Evolutionary conservation across 2,329 filamentous ascomycete genomes (phyloP).

Genomic region (Ophiocordyceps australis): DNA sequence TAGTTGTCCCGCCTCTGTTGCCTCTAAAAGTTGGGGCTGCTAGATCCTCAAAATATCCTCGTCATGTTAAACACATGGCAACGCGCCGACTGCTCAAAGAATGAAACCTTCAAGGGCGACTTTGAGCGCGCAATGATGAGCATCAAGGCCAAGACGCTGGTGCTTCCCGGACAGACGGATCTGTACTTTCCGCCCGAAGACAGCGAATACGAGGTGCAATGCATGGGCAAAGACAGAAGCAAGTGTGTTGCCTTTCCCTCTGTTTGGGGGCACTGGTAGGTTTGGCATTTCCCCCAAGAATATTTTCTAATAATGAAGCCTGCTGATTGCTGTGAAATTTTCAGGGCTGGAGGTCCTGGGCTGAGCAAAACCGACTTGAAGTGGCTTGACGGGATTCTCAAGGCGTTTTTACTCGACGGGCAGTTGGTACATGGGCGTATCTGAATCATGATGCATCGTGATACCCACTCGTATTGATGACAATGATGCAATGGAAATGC

Average conservation of each 20-base stretch:
- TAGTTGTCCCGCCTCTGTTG: no score
- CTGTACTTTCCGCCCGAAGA: slow-evolving; percentile 72
- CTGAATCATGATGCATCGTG: no score
- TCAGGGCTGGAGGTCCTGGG: slow-evolving; percentile 48
- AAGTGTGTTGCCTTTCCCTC: slow-evolving; percentile 19
- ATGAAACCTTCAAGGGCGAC: slow-evolving; percentile 48
- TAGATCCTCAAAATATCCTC: slow-evolving; percentile 55
- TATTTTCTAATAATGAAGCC: no score
- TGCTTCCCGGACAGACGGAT: slow-evolving; percentile 56
- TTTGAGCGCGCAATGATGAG: slow-evolving; percentile 46
- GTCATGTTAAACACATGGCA: slow-evolving; percentile 70
- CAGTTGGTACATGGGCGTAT: no score
- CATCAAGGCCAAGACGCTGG: slow-evolving; percentile 55
- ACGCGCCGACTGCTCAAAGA: slow-evolving; percentile 48
- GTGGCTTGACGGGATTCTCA: slow-evolving; percentile 50
- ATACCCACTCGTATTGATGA: slow-evolving; percentile 13
- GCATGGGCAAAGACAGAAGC: slow-evolving; percentile 15
- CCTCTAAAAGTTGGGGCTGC: background rate
- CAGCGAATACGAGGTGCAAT: slow-evolving; percentile 52
- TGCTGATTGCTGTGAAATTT: background rate
- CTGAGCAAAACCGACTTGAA: slow-evolving; percentile 51
- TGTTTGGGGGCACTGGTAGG: slow-evolving; percentile 21
- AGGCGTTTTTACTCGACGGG: slow-evolving; percentile 18
- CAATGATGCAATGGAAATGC: background rate
- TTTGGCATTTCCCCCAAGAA: background rate